Evolutionary conservation across 495 filamentous ascomycete species (phyloP), one percentile per base, ranked within the genome.

Genomic region (Trichoderma reesei): DNA sequence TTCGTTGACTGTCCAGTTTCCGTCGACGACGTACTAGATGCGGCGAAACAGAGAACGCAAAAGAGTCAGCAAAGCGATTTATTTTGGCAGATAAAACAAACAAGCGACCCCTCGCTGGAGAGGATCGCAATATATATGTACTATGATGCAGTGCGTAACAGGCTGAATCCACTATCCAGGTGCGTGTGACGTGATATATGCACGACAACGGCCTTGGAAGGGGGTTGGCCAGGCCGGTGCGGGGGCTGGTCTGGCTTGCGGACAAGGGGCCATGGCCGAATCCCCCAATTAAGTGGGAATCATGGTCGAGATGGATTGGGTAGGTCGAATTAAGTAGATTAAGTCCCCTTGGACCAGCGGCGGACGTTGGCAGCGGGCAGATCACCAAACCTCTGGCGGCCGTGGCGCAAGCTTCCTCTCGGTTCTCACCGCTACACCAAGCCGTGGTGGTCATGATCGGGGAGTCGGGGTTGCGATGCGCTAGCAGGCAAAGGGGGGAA

Each of bases 21-120:
- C 87, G 83, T 98, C 92, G 56, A 95, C 93, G 67, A 98, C 89
- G 76, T 96, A 98, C 90, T 96, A 72, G 62, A 68, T 10, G 26
- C 7, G 20, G 64, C 64, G 26, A 33, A 20, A 9, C 11, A 46
- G 14, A 37, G 18, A 41, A 13, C 3, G 34, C 5, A 18, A 36
- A 63, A 20, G 34, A 20, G 61, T 62, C 39, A 60, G 60, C 42
- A 60, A 56, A 54, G 26, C 8, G 18, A 26, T 54, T 18, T 2
- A 0, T 26, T 26, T 26, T 11, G 38, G 38, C 38, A 7, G 6
- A 11, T 39, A 6, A 39, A 39, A 34, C 8, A 56, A 11, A 10
- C 9, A 56, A 33, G 26, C 33, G 10, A 56, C 14, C 51, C 51
- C 26, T 56, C 26, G 31, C 51, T 56, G 26, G 26, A 56, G 46